phyloP scores from a whole-genome alignment of 192 early-diverging fungal genomes.

The Backusella psychrophila region DNA sequence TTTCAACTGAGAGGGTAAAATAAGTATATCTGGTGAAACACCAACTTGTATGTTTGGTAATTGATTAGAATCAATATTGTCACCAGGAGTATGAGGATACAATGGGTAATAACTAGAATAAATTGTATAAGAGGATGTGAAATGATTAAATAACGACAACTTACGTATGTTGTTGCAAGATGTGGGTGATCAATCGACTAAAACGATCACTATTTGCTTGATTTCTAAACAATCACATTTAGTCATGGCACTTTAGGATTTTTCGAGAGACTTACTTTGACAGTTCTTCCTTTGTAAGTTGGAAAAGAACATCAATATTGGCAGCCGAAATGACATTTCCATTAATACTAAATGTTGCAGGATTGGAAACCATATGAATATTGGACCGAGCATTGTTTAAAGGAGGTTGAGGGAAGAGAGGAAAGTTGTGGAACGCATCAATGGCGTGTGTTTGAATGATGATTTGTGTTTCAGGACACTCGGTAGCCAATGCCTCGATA shows the following conservation, averaged over 20 bases:
- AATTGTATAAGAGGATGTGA: neutral
- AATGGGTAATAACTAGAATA: conserved; percentile 78
- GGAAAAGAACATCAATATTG: conserved; percentile 74
- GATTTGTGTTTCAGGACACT: conserved; percentile 45
- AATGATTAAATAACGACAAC: neutral
- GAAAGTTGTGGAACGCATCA: conserved; percentile 72
- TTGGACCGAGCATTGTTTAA: conserved; percentile 37
- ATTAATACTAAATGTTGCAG: conserved; percentile 81
- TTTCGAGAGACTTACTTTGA: conserved; percentile 33
- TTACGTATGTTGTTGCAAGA: conserved; percentile 77
- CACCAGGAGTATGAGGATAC: conserved; percentile 48
- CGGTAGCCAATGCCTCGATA: conserved; percentile 50
- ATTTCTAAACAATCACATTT: neutral
- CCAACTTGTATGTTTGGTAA: conserved; percentile 41
- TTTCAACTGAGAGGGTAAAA: conserved; percentile 73
- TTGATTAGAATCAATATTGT: conserved; percentile 30
- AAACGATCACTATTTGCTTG: conserved; percentile 53
- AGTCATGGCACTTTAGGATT: too few species aligned
- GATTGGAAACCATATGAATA: conserved; percentile 54
- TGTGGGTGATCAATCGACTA: conserved; percentile 67
- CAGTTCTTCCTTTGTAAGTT: conserved; percentile 69
- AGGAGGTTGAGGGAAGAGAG: conserved; percentile 85
- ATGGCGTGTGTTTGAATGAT: conserved; percentile 76
- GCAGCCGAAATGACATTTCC: conserved; percentile 77
- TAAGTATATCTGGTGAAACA: conserved; percentile 79